Evolutionary conservation across 805 yeast species (phyloP).

Genomic region (Wickerhamomyces xylosicus): DNA sequence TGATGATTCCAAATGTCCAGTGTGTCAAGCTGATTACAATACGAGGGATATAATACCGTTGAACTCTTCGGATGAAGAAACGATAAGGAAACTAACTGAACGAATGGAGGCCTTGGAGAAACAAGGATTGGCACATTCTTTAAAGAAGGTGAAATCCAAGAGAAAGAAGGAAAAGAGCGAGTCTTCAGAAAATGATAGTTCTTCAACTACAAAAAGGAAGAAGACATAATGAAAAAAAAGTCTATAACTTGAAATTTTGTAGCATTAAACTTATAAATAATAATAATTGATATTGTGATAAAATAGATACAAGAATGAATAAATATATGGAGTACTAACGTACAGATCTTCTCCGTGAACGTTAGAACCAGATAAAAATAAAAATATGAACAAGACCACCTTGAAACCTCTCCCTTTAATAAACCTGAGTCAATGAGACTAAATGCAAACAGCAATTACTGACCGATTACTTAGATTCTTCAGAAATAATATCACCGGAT

Average conservation of each 20-base stretch:
- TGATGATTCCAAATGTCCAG: conserved; percentile 25
- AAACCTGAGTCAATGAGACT: not conserved
- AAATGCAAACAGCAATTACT: not conserved
- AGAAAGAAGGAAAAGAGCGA: conserved; percentile 9
- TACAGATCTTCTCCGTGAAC: conserved; percentile 1
- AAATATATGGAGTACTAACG: not conserved
- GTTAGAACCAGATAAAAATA: not conserved
- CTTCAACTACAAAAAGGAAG: not conserved
- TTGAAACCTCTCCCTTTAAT: too few species aligned
- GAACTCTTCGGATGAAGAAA: conserved; percentile 20
- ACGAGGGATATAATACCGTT: conserved; percentile 27
- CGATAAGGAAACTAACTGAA: conserved; percentile 10
- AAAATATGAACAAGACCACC: too few species aligned
- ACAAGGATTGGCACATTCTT: conserved; percentile 27
- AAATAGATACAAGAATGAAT: not conserved
- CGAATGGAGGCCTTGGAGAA: conserved; percentile 17
- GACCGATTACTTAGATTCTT: not conserved
- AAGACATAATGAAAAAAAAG: not conserved
- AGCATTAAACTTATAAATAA: too few species aligned
- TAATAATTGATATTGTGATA: not conserved
- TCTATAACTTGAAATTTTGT: not conserved
- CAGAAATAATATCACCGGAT: not conserved
- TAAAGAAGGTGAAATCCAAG: conserved; percentile 18
- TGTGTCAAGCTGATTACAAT: conserved; percentile 23
- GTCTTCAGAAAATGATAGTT: conserved; percentile 2